Evolutionary conservation across 2,329 filamentous ascomycete species (phyloP).

Genomic region (Didymella segeticola): DNA sequence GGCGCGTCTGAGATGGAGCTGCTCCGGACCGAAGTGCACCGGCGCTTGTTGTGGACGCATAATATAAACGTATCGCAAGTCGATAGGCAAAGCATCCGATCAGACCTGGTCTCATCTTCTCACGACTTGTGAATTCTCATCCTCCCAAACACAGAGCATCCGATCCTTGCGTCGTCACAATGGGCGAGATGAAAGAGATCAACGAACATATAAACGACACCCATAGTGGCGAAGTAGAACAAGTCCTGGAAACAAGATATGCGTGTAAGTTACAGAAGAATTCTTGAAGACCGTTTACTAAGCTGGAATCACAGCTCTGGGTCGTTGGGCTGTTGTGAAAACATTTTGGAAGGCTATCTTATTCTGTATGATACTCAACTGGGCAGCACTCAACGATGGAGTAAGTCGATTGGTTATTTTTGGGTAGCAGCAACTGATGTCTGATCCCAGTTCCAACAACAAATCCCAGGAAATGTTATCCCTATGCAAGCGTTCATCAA

Average conservation of each 20-base stretch:
- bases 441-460: not conserved
- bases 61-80: not conserved
- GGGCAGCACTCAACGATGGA: not conserved
- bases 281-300: not conserved
- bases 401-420: not conserved
- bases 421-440: not conserved
- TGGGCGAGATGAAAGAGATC: not conserved
- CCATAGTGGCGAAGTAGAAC: not conserved
- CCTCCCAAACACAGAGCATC: not conserved
- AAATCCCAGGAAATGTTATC: not conserved
- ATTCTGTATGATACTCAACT: not conserved
- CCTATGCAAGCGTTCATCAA: not conserved
- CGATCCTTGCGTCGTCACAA: not conserved
- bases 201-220: not conserved
- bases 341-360: not conserved
- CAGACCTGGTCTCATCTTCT: too few relatives aligned
- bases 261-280: not conserved
- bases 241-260: not conserved
- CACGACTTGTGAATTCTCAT: not conserved
- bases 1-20: not conserved
- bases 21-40: not conserved
- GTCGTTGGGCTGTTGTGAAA: not conserved
- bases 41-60: not conserved
- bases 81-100: not conserved
- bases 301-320: not conserved